Evolutionary conservation across 805 yeast species (phyloP), one percentile per base, ranked within the genome.

Genomic region (Clavispora phyllophila): DNA sequence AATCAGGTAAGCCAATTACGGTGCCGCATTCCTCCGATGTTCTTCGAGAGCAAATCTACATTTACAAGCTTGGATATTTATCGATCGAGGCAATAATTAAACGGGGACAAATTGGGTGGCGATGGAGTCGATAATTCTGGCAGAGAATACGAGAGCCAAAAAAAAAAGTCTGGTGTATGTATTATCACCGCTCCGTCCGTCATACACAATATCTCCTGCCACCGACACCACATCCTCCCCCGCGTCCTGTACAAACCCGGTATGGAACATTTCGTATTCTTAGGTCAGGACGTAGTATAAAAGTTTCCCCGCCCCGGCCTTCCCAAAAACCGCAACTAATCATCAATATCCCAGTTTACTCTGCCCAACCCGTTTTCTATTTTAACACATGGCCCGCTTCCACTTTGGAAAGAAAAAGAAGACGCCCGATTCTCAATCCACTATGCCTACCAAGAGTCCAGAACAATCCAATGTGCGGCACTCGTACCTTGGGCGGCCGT

Each of bases 321-420:
- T 29, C 17, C 9, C 17, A 9, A 15, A 29, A 17, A 8, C 9
- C 31, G 9, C n/a, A 29, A 12, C 14, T 29, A 9, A 9, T 28
- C 31, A 3, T 10, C 9, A 8, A 14, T n/a, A 8, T 17, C 13
- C 5, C 33, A 29, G 33, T 9, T 17, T 9, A 15, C 12, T 36
- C 24, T 25, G 29, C 32, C 31, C 17, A 17, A 29, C 12, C 19
- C 12, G 33, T 10, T 29, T 29, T 10, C 19, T 29, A 15, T 15
- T 17, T 17, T 7, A 29, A 12, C 27, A 34, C 17, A 77, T 78
- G 82, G 77, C 82, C 15, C 76, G 82, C 18, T 78, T 79, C 60
- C 78, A 75, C 56, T 77, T 79, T 56, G 78, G 79, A 14, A 73
- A 68, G 54, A 76, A 73, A 55, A 66, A 67, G 40, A 63, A 61